Evolutionary conservation across 2,329 filamentous ascomycete genomes (phyloP).

Genomic region (Penicillium sp.): DNA sequence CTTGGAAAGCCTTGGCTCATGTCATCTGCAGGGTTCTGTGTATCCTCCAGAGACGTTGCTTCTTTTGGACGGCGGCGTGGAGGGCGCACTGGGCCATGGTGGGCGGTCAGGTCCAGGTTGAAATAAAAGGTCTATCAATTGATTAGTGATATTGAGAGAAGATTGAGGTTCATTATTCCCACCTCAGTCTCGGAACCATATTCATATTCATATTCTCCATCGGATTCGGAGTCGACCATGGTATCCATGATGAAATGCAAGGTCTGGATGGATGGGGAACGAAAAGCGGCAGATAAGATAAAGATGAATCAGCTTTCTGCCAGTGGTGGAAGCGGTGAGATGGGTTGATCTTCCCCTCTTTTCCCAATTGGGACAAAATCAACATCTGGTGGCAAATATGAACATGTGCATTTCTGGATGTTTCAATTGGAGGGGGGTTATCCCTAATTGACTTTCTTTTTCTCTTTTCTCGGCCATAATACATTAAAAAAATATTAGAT

Average conservation of each 20-base stretch:
- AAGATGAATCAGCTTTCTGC: conserved; percentile 4
- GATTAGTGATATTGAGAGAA: conserved; percentile 8
- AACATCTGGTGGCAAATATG: background rate
- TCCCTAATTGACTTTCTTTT: background rate
- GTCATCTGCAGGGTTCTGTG: background rate
- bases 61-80: conserved; percentile 30
- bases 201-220: conserved; percentile 61
- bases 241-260: conserved; percentile 13
- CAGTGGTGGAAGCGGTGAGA: background rate
- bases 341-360: background rate
- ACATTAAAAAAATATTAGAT: background rate
- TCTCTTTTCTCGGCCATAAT: too few relatives aligned
- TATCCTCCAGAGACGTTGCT: conserved; percentile 9
- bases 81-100: conserved; percentile 39
- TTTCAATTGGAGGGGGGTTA: conserved; percentile 1
- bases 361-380: background rate
- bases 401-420: background rate
- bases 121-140: conserved; percentile 54
- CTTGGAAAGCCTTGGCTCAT: conserved; percentile 1
- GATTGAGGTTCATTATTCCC: background rate
- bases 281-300: conserved; percentile 14
- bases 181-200: conserved; percentile 56
- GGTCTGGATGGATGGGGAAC: background rate
- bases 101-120: conserved; percentile 56
- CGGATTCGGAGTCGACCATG: conserved; percentile 34